A percentile compares a stretch with the other conserved stretches of the same genome.
Conservation (phyloP, 169 alveolate genomes). For the Cryptosporidium bovis region DNA sequence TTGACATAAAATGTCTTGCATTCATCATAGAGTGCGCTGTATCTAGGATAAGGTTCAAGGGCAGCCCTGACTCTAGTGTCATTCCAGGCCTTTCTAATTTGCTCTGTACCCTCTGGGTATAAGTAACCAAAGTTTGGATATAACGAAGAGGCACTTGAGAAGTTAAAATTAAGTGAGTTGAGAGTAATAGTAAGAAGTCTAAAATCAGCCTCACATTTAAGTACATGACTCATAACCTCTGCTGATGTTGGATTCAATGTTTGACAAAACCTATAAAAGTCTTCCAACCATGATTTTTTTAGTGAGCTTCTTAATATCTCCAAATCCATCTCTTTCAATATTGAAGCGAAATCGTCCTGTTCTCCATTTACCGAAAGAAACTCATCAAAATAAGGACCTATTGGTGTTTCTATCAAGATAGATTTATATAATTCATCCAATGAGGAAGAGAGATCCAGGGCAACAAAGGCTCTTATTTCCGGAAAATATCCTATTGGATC, state of each 20-base stretch:
- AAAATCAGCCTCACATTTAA: constrained; percentile 89
- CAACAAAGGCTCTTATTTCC: constrained; percentile 94
- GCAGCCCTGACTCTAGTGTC: constrained; percentile 91
- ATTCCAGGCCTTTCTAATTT: constrained; percentile 89
- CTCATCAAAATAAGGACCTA: constrained; percentile 87
- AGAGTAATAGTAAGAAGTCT: constrained; percentile 85
- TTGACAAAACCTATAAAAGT: constrained; percentile 91
- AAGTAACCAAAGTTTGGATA: constrained; percentile 90
- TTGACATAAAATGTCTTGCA: constrained; percentile 83
- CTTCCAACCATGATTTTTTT: constrained; percentile 96
- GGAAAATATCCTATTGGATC: constrained; percentile 99
- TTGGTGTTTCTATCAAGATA: constrained; percentile 97
- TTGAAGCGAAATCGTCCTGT: constrained; percentile 72
- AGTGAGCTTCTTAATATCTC: constrained; percentile 92
- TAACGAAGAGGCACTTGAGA: constrained; percentile 87
- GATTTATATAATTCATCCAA: constrained; percentile 95
- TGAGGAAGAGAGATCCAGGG: constrained; percentile 94
- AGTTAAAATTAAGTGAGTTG: constrained; percentile 80
- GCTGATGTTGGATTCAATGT: constrained; percentile 89
- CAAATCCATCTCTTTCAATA: constrained; percentile 76
- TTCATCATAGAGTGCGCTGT: constrained; percentile 87
- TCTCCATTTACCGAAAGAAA: constrained; percentile 74
- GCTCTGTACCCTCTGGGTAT: constrained; percentile 92
- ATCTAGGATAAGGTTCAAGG: constrained; percentile 87
- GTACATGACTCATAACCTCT: constrained; percentile 92